Evolutionary conservation across 208 protist genomes (phyloP).

Genomic region (Trypanosomatidae sp.): DNA sequence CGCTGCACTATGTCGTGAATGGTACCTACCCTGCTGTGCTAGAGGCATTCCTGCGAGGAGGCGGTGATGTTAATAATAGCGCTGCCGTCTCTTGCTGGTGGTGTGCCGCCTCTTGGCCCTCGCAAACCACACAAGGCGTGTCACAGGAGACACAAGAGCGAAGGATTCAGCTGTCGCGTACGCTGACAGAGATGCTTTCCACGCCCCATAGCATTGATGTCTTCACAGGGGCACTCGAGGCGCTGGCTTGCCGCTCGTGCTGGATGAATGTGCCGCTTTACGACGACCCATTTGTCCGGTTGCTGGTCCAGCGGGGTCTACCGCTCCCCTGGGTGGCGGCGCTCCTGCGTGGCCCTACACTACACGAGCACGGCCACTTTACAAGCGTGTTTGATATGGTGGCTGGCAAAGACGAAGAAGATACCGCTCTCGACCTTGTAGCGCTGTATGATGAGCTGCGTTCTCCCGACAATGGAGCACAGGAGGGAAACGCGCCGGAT

Average conservation of each 20-base stretch:
- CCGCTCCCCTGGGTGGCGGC: constrained; percentile 33
- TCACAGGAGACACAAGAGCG: background rate
- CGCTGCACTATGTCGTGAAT: constrained; percentile 66
- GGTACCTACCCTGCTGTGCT: constrained; percentile 69
- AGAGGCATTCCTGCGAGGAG: constrained; percentile 18
- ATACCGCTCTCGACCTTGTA: constrained; percentile 26
- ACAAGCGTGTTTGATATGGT: constrained; percentile 48
- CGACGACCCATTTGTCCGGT: constrained; percentile 63
- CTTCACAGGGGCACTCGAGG: constrained; percentile 68
- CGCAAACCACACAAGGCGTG: background rate
- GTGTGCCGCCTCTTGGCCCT: constrained; percentile 19
- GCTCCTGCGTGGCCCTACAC: constrained; percentile 44
- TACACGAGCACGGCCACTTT: constrained; percentile 25
- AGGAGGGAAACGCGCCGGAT: constrained; percentile 1
- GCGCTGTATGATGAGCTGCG: constrained; percentile 25
- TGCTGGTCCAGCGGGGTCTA: constrained; percentile 41
- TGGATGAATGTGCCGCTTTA: constrained; percentile 59
- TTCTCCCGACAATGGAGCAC: constrained; percentile 17
- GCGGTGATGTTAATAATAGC: background rate
- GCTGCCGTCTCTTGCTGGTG: constrained; percentile 16
- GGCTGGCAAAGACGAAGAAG: constrained; percentile 30
- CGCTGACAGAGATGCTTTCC: background rate
- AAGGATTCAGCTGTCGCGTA: background rate
- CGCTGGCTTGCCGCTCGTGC: constrained; percentile 55
- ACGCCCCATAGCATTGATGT: constrained; percentile 50